Conservation (phyloP, 768 basidiomycete species). For the Dacryopinax spathularia region DNA sequence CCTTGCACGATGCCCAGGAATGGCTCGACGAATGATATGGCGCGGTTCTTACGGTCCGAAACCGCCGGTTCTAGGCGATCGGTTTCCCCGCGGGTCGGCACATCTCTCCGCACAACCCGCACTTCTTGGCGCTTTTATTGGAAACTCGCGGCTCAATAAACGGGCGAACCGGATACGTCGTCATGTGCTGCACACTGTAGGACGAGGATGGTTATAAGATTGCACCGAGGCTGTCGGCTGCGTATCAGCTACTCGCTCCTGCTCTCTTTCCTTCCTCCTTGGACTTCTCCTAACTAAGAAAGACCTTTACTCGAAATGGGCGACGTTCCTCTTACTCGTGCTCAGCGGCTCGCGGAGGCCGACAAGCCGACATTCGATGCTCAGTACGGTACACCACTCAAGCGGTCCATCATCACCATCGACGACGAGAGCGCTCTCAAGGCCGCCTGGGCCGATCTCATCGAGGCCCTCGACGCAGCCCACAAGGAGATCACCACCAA, state of each 20-base stretch:
- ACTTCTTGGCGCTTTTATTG: neutral
- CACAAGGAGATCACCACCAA: slow-evolving; percentile 34
- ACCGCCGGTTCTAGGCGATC: neutral
- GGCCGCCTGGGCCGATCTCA: slow-evolving; percentile 42
- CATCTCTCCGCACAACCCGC: neutral
- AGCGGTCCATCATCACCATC: neutral
- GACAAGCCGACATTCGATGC: neutral
- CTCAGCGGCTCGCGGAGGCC: neutral
- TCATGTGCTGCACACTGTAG: neutral
- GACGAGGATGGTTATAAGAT: neutral
- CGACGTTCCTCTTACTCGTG: neutral
- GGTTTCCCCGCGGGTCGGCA: neutral
- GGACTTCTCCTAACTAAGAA: neutral
- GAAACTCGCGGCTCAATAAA: neutral
- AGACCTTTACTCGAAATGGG: neutral
- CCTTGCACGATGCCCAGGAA: neutral
- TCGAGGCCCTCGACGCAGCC: slow-evolving; percentile 34
- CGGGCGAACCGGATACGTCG: neutral
- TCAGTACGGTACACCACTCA: neutral
- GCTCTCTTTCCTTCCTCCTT: neutral
- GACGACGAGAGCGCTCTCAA: slow-evolving; percentile 29
- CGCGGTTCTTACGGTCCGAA: neutral
- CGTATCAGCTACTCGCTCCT: neutral
- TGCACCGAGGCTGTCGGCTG: neutral
- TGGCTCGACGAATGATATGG: neutral